These are phyloP conservation scores for Cystobasidium sp. DNA, from an alignment of 1,284 basidiomycete species.

Conservation along the genomic window DNA sequence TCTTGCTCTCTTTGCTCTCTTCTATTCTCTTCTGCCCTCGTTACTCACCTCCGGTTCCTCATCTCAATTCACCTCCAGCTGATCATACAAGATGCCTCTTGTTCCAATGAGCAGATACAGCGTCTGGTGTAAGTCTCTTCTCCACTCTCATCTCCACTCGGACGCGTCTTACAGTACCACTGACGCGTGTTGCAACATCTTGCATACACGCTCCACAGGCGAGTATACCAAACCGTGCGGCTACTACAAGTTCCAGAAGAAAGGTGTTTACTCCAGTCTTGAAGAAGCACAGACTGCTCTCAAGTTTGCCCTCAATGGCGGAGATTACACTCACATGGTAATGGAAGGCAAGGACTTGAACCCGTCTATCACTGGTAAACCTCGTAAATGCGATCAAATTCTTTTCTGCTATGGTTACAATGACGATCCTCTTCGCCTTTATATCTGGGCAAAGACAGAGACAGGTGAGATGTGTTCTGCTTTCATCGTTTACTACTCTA, in stretches of 20 bases:
- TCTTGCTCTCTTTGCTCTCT: conserved; percentile 14
- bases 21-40: neutral
- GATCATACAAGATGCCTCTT: conserved; percentile 2
- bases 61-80: neutral
- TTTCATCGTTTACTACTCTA: neutral
- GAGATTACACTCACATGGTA: conserved; percentile 5
- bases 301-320: conserved; percentile 15
- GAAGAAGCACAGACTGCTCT: conserved; percentile 13
- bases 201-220: neutral
- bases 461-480: neutral
- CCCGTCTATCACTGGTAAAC: neutral
- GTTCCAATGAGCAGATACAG: neutral
- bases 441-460: conserved; percentile 12
- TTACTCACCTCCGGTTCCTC: neutral
- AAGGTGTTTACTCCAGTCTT: conserved; percentile 3
- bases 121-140: neutral
- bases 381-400: neutral
- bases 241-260: conserved; percentile 8
- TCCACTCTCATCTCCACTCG: too few relatives aligned
- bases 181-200: neutral
- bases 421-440: conserved; percentile 6
- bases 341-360: conserved; percentile 2
- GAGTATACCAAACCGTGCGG: conserved; percentile 3
- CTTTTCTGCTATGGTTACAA: neutral
- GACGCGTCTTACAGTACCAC: neutral